Percentiles rank a stretch among this genome's conserved stretches.
phyloP scores from a whole-genome alignment of 192 early-diverging fungal species.

The Pilobolus umbonatus region DNA sequence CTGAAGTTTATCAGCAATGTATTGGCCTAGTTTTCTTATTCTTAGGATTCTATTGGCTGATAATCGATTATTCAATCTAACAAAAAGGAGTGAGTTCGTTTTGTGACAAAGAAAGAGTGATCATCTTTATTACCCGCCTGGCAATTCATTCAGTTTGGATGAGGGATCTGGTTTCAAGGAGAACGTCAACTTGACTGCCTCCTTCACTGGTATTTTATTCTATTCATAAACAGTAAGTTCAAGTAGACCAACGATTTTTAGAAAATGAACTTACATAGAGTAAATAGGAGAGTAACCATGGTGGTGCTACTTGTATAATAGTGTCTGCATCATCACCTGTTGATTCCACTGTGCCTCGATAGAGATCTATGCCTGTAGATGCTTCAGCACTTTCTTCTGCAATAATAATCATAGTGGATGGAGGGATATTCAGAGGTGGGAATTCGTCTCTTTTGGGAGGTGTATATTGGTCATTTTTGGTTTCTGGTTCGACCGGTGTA shows the following conservation, averaged over 20 bases:
- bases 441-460: slow-evolving; percentile 49
- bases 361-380: slow-evolving; percentile 64
- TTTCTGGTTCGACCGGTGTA: background rate
- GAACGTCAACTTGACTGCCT: slow-evolving; percentile 82
- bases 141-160: slow-evolving; percentile 49
- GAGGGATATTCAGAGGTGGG: slow-evolving; percentile 60
- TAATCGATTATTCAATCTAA: slow-evolving; percentile 60
- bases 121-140: slow-evolving; percentile 42
- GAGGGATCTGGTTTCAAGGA: slow-evolving; percentile 60
- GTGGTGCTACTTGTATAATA: slow-evolving; percentile 70
- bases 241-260: too few species aligned
- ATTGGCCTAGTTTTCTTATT: slow-evolving; percentile 76
- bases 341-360: slow-evolving; percentile 59
- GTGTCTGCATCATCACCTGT: slow-evolving; percentile 40
- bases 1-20: slow-evolving; percentile 76
- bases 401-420: slow-evolving; percentile 64
- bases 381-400: slow-evolving; percentile 74
- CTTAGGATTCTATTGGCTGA: slow-evolving; percentile 87
- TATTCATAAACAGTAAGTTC: too few species aligned
- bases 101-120: slow-evolving; percentile 3
- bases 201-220: slow-evolving; percentile 66
- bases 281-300: slow-evolving; percentile 84
- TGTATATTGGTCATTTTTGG: slow-evolving; percentile 29
- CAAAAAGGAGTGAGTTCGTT: slow-evolving; percentile 2
- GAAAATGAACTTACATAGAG: slow-evolving; percentile 44